Percentiles rank a stretch among this genome's conserved stretches.
phyloP scores from a whole-genome alignment of 1,284 basidiomycete species.

The Sparassis latifolia region DNA sequence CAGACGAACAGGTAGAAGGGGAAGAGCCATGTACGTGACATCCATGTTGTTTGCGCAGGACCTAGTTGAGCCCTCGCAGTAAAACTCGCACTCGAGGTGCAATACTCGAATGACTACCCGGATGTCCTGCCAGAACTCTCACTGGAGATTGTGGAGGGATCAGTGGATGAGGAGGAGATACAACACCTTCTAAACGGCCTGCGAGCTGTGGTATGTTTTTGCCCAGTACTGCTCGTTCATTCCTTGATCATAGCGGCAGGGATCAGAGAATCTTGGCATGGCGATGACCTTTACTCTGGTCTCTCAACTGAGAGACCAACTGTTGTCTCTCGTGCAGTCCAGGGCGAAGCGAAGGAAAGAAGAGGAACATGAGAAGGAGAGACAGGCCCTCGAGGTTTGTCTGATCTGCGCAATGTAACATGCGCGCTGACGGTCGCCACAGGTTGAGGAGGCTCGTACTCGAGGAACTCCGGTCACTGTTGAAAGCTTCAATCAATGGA shows the following conservation, averaged over 20 bases:
- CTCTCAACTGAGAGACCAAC: constrained; percentile 77
- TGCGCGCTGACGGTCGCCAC: not conserved
- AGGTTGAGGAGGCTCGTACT: constrained; percentile 87
- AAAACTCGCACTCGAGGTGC: constrained; percentile 65
- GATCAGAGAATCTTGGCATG: constrained; percentile 89
- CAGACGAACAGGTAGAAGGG: constrained; percentile 69
- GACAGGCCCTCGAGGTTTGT: constrained; percentile 68
- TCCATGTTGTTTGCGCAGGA: too few relatives aligned
- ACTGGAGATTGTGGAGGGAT: constrained; percentile 65
- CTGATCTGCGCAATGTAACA: not conserved
- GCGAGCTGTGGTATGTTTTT: constrained; percentile 50
- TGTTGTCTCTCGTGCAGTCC: constrained; percentile 57
- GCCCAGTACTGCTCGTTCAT: not conserved
- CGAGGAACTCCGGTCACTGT: constrained; percentile 86
- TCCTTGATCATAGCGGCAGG: constrained; percentile 38
- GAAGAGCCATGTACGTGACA: constrained; percentile 49
- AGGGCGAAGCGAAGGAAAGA: constrained; percentile 53
- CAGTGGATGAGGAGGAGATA: constrained; percentile 55
- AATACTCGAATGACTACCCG: constrained; percentile 67
- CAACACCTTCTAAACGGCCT: constrained; percentile 55
- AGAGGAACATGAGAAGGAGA: constrained; percentile 67
- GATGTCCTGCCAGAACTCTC: constrained; percentile 73
- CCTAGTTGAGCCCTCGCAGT: constrained; percentile 41
- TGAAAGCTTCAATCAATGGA: constrained; percentile 81
- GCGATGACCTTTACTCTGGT: constrained; percentile 97